Evolutionary conservation across 2,329 filamentous ascomycete genomes (phyloP), one percentile per base, ranked within the genome.

Genomic region (Scopulariopsis brevicaulis): DNA sequence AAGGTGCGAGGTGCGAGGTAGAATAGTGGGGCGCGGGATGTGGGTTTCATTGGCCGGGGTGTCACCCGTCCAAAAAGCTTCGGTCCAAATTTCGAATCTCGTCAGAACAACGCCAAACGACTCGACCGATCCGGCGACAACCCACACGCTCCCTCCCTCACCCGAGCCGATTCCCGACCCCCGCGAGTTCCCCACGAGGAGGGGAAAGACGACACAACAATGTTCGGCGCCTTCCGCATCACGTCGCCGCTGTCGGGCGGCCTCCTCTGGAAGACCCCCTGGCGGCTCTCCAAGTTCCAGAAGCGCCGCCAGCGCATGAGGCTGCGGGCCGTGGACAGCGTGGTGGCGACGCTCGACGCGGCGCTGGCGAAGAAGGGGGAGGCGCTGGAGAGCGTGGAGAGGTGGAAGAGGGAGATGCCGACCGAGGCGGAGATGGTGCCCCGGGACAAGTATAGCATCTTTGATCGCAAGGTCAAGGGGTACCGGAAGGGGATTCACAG

Each of bases 401-500:
- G 86, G 68, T 99, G 94, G 94, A 96, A 94, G 78, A 80, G 81
- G 43, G 90, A 96, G 74, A 99, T 99, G 94, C 94, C 94, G 24
- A 88, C 84, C 28, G 94, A 99, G 79, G 81, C 84, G 67, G 91
- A 97, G 79, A 99, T 99, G 94, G 71, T 96, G 71, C 87, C 94
- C 53, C 87, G 84, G 73, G 94, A 99, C 76, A 99, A 99, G 76
- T 99, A 99, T 76, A 96, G 90, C 32, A 87, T 99, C 67, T 99
- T 97, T 73, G 93, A 96, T 73, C 86, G 92, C 66, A 96, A 97
- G 74, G 91, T 89, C 71, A 96, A 92, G 84, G 86, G 83, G 66
- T 99, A 97, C 73, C 81, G 94, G 70, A 99, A 99, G 83, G 90
- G 91, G 58, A 92, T 99, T 71, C 93, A 97, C 75, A 97, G 92